A percentile compares a stretch with the other conserved stretches of the same genome.
Evolutionary conservation across 2,329 filamentous ascomycete genomes (phyloP).

Genomic region (Dryadomyces quercus-mongolicae): DNA sequence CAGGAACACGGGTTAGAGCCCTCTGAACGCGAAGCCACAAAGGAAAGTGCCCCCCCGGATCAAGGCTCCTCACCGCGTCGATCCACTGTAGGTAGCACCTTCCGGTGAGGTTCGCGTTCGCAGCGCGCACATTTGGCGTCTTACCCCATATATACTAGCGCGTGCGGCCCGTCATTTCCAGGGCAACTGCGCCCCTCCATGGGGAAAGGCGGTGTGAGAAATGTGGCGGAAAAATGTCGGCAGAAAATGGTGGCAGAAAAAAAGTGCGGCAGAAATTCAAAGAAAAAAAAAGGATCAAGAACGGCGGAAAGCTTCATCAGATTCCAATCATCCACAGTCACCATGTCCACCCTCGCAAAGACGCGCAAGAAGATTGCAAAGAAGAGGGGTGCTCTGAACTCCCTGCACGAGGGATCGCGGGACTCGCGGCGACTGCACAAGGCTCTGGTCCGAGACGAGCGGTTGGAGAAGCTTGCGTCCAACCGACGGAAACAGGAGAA

Average conservation of each 20-base stretch:
- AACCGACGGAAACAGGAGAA: conserved; percentile 62
- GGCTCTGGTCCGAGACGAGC: conserved; percentile 71
- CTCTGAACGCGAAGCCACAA: background rate
- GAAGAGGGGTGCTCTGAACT: conserved; percentile 57
- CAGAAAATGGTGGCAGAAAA: background rate
- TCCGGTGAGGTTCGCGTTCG: conserved; percentile 7
- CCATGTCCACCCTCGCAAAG: conserved; percentile 59
- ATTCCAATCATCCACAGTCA: background rate
- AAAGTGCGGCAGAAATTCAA: background rate
- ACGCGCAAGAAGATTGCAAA: conserved; percentile 82
- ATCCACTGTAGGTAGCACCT: background rate
- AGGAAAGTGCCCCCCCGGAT: background rate
- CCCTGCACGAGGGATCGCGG: conserved; percentile 78
- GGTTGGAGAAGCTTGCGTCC: conserved; percentile 60
- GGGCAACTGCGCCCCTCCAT: conserved; percentile 11
- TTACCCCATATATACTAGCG: conserved; percentile 6
- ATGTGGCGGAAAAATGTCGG: too few relatives aligned
- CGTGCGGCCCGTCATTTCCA: conserved; percentile 10
- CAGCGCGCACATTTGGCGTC: conserved; percentile 6
- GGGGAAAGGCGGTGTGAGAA: too few relatives aligned
- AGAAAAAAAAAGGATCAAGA: conserved; percentile 2
- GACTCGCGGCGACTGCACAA: conserved; percentile 72
- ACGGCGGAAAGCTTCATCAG: background rate
- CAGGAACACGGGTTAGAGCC: background rate
- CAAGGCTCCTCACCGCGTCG: background rate